Evolutionary conservation across 106 monocot species (phyloP).

Genomic region (Alisma plantagoaquatica): DNA sequence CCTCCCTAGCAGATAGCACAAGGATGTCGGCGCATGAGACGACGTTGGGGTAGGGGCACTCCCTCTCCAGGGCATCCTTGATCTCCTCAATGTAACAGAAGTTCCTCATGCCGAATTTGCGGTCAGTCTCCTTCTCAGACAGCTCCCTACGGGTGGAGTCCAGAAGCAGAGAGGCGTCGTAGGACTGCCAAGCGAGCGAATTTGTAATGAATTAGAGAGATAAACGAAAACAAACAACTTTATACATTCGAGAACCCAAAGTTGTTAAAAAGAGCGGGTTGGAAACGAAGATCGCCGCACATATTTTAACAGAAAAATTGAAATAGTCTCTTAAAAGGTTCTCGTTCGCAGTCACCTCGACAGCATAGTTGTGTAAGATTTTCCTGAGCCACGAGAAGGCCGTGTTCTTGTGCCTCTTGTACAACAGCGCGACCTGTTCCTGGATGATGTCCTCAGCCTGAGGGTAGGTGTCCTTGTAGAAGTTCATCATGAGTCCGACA

Average conservation of each 20-base stretch:
- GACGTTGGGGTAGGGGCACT: slow-evolving; percentile 64
- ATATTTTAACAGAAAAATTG: slow-evolving; percentile 64
- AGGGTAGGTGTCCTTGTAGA: slow-evolving; percentile 58
- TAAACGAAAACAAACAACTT: no score
- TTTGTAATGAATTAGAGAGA: no score
- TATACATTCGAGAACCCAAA: no score
- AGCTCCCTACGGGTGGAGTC: slow-evolving; percentile 51
- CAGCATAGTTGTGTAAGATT: no score
- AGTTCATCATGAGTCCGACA: slow-evolving; percentile 28
- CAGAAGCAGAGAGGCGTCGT: slow-evolving; percentile 59
- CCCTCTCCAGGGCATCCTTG: slow-evolving; percentile 74
- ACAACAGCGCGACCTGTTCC: no score
- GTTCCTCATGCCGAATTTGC: no score
- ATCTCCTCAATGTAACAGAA: slow-evolving; percentile 54
- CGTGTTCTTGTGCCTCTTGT: no score
- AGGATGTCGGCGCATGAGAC: slow-evolving; percentile 65
- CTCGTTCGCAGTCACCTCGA: no score
- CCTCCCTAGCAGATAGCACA: slow-evolving; percentile 60
- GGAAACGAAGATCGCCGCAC: no score
- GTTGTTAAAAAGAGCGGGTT: no score
- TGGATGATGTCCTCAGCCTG: slow-evolving; percentile 65
- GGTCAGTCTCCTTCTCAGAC: slow-evolving; percentile 64
- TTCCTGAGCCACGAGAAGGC: no score
- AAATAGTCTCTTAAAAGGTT: slow-evolving; percentile 65
- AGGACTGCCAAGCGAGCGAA: no score